These are phyloP conservation scores for Irineochytrium annulatum DNA, from an alignment of 192 early-diverging fungal genomes.

Conservation along the genomic window DNA sequence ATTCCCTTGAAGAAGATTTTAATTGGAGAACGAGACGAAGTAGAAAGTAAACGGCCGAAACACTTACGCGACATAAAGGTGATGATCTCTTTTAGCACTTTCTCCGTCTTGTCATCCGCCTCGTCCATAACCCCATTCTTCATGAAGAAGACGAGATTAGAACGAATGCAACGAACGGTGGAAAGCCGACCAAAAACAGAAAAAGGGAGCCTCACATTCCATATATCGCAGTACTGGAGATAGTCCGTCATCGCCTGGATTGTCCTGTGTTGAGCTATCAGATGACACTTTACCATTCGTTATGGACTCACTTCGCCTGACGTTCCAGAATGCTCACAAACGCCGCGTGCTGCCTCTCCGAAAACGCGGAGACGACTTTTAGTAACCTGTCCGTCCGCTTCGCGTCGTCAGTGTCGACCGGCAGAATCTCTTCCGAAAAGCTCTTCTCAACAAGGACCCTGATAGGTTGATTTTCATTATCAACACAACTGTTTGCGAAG, in stretches of 20 bases:
- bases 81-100: slow-evolving; percentile 49
- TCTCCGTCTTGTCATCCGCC: slow-evolving; percentile 39
- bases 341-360: slow-evolving; percentile 64
- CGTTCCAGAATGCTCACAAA: slow-evolving; percentile 73
- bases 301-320: slow-evolving; percentile 46
- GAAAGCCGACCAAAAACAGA: too few relatives aligned
- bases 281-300: slow-evolving; percentile 20
- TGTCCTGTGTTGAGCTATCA: slow-evolving; percentile 25
- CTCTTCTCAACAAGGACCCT: slow-evolving; percentile 55
- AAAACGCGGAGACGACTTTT: slow-evolving; percentile 58
- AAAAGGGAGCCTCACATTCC: slow-evolving; percentile 38
- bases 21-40: slow-evolving; percentile 9
- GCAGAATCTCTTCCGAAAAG: slow-evolving; percentile 59
- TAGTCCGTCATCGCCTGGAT: slow-evolving; percentile 57
- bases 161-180: slow-evolving; percentile 6
- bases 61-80: slow-evolving; percentile 47
- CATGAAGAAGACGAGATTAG: neutral
- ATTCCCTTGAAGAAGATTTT: slow-evolving; percentile 8
- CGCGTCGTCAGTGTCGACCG: slow-evolving; percentile 48
- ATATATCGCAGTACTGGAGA: slow-evolving; percentile 61
- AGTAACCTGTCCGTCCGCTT: slow-evolving; percentile 67
- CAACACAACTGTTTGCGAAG: neutral
- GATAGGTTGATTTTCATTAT: neutral
- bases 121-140: slow-evolving; percentile 38
- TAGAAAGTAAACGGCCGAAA: neutral